These are phyloP conservation scores for Avena insularis DNA, from an alignment of 176 grass and related monocot genomes.

Conservation along the genomic window DNA sequence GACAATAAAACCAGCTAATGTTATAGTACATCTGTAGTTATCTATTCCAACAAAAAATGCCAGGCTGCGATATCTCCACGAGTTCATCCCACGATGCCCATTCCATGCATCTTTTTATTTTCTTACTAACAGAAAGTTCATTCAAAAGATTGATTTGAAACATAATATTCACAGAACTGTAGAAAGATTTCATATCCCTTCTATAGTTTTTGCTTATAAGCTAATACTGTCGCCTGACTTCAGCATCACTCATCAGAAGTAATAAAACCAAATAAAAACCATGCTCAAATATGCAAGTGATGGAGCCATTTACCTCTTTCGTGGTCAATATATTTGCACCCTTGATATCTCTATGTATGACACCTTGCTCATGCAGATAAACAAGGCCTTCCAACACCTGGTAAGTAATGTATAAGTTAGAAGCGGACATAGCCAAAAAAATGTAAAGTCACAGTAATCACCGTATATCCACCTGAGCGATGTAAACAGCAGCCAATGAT, in stretches of 20 bases:
- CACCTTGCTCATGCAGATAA: constrained; percentile 99
- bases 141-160: constrained; percentile 20
- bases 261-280: constrained; percentile 35
- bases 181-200: background rate
- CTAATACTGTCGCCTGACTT: background rate
- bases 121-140: constrained; percentile 17
- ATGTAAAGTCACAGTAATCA: constrained; percentile 27
- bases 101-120: background rate
- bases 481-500: constrained; percentile 95
- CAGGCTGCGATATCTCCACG: background rate
- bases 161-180: background rate
- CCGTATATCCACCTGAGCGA: constrained; percentile 77
- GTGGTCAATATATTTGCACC: constrained; percentile 99
- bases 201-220: background rate
- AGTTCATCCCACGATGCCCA: constrained; percentile 18
- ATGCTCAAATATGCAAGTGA: constrained; percentile 34
- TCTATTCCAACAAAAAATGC: constrained; percentile 18
- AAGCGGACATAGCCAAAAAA: constrained; percentile 24
- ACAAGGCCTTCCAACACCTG: constrained; percentile 98
- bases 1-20: background rate
- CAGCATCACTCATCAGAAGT: constrained; percentile 27
- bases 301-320: constrained; percentile 76
- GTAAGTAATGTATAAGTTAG: constrained; percentile 29
- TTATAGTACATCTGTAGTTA: background rate
- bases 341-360: constrained; percentile 99